A percentile compares a stretch with the other conserved stretches of the same genome.
phyloP scores from a whole-genome alignment of 164 flowering plant genomes.

The Sedum album region DNA sequence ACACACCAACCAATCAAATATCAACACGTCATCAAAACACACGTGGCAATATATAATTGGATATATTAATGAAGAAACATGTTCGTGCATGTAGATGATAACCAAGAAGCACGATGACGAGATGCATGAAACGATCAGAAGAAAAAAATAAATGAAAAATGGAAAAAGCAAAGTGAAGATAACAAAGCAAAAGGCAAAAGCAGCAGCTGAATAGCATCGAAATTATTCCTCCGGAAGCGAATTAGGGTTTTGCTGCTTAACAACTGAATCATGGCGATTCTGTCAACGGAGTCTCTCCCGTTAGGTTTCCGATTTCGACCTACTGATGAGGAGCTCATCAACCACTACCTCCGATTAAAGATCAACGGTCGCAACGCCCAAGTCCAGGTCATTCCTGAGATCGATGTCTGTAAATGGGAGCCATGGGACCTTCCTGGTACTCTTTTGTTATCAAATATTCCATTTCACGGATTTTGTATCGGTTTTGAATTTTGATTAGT shows the following conservation, averaged over 20 bases:
- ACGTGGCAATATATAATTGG: too few relatives aligned
- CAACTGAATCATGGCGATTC: conserved; percentile 10
- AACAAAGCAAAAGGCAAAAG: not conserved
- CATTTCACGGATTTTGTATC: too few relatives aligned
- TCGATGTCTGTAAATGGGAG: conserved; percentile 61
- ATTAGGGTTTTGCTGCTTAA: not conserved
- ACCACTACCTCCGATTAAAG: conserved; percentile 53
- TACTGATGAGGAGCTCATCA: conserved; percentile 63
- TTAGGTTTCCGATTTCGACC: conserved; percentile 56
- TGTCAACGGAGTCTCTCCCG: conserved; percentile 25
- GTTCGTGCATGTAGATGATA: too few relatives aligned
- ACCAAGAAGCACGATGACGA: too few relatives aligned
- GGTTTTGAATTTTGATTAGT: too few relatives aligned
- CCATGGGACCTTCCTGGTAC: conserved; percentile 76
- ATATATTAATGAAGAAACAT: too few relatives aligned
- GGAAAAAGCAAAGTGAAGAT: too few relatives aligned
- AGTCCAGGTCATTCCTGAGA: conserved; percentile 50
- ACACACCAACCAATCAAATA: too few relatives aligned
- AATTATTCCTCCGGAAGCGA: not conserved
- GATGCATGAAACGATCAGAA: too few relatives aligned
- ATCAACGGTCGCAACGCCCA: conserved; percentile 43
- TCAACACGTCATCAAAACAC: too few relatives aligned
- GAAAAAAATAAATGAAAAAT: too few relatives aligned
- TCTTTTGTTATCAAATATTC: not conserved
- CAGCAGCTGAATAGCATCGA: not conserved